Evolutionary conservation across 805 yeast genomes (phyloP), one percentile per base, ranked within the genome.

Genomic region (Cyberlindnera amylophila): DNA sequence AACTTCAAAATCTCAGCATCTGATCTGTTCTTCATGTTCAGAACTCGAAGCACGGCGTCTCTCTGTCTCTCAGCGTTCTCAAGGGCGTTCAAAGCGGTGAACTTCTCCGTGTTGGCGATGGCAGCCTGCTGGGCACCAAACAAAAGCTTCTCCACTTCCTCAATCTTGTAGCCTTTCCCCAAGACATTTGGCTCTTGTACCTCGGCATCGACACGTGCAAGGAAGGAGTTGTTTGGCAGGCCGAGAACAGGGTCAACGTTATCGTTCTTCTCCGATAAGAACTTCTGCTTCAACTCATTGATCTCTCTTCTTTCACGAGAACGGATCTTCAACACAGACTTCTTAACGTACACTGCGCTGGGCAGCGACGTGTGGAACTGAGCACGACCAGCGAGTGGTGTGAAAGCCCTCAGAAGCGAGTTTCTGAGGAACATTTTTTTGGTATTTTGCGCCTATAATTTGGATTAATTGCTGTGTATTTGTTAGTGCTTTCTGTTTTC

Each of bases 191-290:
- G 83, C 59, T 86, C 93, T 34, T 71, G 69, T 35, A 83, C 63
- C 49, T 82, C 83, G 28, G 86, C 77, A 46, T 71, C 69, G 41
- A 89, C 67, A 63, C 96, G 77, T 34, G 65, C 63, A 35, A 89
- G 65, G 55, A 90, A 89, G 8, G 85, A 80, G 45, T 80, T 80
- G 39, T 74, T 66, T 5, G 77, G 64, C 42, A 71, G 72, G 9
- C 97, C 97, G 41, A 89, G 71, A 4, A 90, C 95, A 1, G 97
- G 97, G 63, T 90, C 97, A 14, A 57, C 53, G 35, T 53, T 53
- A 41, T 50, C 45, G 28, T 50, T 49, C 36, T 45, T 46, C 39
- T 52, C 59, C 12, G 50, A 39, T n/a, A 54, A 45, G 40, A 50
- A 52, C 51, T 56, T 54, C 38, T 57, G 59, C 45, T 51, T 55